Percentiles rank a stretch among this genome's conserved stretches.
Evolutionary conservation across 371 early-diverging fungal genomes (phyloP).

Genomic region (Mucor circinelloides): DNA sequence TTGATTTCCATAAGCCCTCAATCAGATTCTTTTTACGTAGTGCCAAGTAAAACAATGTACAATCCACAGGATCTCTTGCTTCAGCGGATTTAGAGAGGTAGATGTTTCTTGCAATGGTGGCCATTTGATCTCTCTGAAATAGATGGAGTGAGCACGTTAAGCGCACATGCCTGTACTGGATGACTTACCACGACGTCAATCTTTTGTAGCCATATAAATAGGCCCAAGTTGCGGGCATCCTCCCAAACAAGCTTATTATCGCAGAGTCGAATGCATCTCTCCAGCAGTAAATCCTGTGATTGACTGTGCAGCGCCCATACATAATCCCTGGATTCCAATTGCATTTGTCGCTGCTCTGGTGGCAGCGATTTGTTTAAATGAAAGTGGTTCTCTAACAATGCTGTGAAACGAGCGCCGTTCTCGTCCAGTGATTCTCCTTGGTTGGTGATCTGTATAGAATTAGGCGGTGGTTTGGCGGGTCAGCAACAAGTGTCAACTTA

Average conservation of each 20-base stretch:
- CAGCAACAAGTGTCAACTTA: conserved; percentile 22
- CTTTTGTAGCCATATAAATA: conserved; percentile 87
- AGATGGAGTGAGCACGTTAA: neutral
- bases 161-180: neutral
- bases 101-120: conserved; percentile 85
- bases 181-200: conserved; percentile 68
- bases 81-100: conserved; percentile 75
- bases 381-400: conserved; percentile 72
- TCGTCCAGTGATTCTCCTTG: conserved; percentile 81
- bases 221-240: conserved; percentile 78
- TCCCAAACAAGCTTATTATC: conserved; percentile 77
- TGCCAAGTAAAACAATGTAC: conserved; percentile 86
- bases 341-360: conserved; percentile 32
- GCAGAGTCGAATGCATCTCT: conserved; percentile 61
- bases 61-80: conserved; percentile 78
- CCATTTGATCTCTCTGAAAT: conserved; percentile 68
- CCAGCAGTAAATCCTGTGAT: conserved; percentile 84
- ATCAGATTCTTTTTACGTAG: conserved; percentile 85
- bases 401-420: conserved; percentile 85
- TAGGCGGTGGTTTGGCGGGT: neutral
- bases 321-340: conserved; percentile 72
- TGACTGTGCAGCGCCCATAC: conserved; percentile 90
- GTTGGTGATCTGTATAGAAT: conserved; percentile 56
- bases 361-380: conserved; percentile 55
- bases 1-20: conserved; percentile 88